A percentile compares a stretch with the other conserved stretches of the same genome.
These are phyloP conservation scores for Apiospora saccharicola DNA, from an alignment of 2,329 filamentous ascomycete species.

Conservation along the genomic window DNA sequence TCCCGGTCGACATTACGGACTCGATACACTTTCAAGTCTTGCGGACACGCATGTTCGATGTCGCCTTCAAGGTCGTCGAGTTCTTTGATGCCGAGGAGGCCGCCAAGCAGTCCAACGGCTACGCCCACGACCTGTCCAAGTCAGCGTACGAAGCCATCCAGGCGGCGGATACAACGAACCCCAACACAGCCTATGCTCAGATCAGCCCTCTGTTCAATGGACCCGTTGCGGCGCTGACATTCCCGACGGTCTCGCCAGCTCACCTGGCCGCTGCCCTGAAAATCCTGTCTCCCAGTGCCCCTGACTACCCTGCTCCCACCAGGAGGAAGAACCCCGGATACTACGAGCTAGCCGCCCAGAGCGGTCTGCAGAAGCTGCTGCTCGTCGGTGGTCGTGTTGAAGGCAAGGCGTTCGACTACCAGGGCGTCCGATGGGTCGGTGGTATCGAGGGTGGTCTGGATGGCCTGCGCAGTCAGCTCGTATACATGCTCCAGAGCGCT, in stretches of 20 bases:
- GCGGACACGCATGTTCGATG: slow-evolving; percentile 87
- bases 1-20: slow-evolving; percentile 59
- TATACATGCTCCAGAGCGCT: slow-evolving; percentile 80
- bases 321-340: slow-evolving; percentile 80
- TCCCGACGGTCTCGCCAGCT: slow-evolving; percentile 83
- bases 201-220: slow-evolving; percentile 82
- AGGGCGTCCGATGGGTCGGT: slow-evolving; percentile 70
- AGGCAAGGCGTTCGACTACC: slow-evolving; percentile 80
- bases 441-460: slow-evolving; percentile 83
- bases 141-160: slow-evolving; percentile 59
- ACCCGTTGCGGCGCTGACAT: slow-evolving; percentile 79
- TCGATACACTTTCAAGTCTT: slow-evolving; percentile 81
- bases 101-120: slow-evolving; percentile 46
- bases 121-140: slow-evolving; percentile 61
- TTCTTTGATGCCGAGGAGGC: slow-evolving; percentile 69
- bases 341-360: slow-evolving; percentile 80
- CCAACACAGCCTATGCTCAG: slow-evolving; percentile 57
- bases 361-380: slow-evolving; percentile 84
- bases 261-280: slow-evolving; percentile 84
- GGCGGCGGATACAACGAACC: slow-evolving; percentile 39
- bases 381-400: slow-evolving; percentile 88
- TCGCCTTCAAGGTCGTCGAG: slow-evolving; percentile 85
- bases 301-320: slow-evolving; percentile 79
- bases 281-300: slow-evolving; percentile 75
- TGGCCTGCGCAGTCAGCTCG: slow-evolving; percentile 81